Conservation (phyloP, 139 green algal genomes). For the Chlamydomonas incerta region DNA sequence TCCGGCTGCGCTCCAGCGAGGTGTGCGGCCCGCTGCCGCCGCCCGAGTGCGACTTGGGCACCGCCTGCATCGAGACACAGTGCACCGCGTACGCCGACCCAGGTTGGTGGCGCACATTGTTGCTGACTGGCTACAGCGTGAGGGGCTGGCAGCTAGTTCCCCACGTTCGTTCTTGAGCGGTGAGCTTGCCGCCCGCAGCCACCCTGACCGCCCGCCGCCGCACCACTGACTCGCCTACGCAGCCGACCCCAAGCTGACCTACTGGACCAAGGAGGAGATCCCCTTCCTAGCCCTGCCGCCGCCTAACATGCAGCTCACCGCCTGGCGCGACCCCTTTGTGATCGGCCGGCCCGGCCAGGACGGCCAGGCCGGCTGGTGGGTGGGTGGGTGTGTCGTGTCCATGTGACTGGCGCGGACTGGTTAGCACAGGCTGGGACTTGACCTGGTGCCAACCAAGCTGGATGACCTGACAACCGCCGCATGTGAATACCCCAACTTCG, state of each 20-base stretch:
- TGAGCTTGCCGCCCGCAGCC: too few species aligned
- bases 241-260: constrained; percentile 27
- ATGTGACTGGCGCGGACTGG: too few species aligned
- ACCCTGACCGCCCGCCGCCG: too few species aligned
- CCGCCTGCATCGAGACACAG: constrained; percentile 86
- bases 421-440: too few species aligned
- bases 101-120: constrained; percentile 37
- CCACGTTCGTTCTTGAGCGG: too few species aligned
- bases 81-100: constrained; percentile 60
- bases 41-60: constrained; percentile 61
- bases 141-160: too few species aligned
- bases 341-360: constrained; percentile 37
- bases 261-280: constrained; percentile 64
- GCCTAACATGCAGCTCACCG: constrained; percentile 54
- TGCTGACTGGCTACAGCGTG: too few species aligned
- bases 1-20: constrained; percentile 76
- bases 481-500: too few species aligned
- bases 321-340: constrained; percentile 79
- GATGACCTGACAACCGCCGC: too few species aligned
- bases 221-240: not conserved
- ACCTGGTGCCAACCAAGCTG: too few species aligned
- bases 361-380: not conserved
- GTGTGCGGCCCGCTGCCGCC: constrained; percentile 48
- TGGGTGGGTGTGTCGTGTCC: too few species aligned
- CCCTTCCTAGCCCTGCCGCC: constrained; percentile 66